Evolutionary conservation across 2,329 filamentous ascomycete species (phyloP), one percentile per base, ranked within the genome.

Genomic region (Fusarium penzigii): DNA sequence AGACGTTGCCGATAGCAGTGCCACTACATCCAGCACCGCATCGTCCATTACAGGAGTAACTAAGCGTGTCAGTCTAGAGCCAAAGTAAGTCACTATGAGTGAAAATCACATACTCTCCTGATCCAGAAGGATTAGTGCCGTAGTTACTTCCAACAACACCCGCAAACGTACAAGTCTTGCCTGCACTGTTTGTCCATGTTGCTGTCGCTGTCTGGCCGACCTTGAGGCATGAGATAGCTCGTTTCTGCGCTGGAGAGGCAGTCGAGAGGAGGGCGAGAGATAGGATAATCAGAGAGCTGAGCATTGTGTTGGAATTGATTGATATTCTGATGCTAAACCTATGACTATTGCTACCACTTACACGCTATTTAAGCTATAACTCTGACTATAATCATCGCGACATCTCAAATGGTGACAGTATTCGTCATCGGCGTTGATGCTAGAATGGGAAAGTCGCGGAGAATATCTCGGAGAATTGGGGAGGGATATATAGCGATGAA

Each of bases 1-100:
- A 80, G 5, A 66, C 75, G 34, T 78, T 77, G 3, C 77, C 77
- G 8, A 79, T 2, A 2, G 75, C 68, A 5, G 64, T 44, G 6
- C 77, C 77, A 1, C 62, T 68, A 44, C 77, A 80, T 0, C 75
- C 77, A 10, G 72, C 74, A 25, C 78, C 77, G 34, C 78, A 79
- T 29, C 77, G 69, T 2, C 77, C 77, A 47, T 78, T 79, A 50
- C 77, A 79, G 9, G 72, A 75, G 43, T 79, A 80, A 17, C 77
- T 79, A 8, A 7, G 7, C 9, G 0, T 16, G n/a, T 54, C 4
- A 61, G 47, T 2, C 9, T 36, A 5, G 10, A 11, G 32, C 9
- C 3, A 14, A 11, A 13, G 6, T 5, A 14, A 13, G 5, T 12
- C 13, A 25, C 3, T 2, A 2, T 13, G 13, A 12, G 29, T 5